These are phyloP conservation scores for Epichloe coenophiala DNA, from an alignment of 2,329 filamentous ascomycete genomes.

Conservation along the genomic window DNA sequence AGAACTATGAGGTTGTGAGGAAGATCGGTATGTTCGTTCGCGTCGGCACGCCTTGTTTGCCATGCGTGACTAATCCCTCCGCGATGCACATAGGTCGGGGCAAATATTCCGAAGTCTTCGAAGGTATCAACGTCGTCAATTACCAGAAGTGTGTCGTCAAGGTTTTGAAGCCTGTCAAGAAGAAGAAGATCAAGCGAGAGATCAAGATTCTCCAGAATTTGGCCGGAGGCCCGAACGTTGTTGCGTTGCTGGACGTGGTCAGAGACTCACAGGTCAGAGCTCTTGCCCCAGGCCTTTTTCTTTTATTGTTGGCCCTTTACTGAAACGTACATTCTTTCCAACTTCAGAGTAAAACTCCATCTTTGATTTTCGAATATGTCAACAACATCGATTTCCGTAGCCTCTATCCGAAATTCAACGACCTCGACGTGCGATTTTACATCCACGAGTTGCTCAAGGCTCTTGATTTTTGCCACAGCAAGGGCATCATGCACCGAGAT, in stretches of 20 bases:
- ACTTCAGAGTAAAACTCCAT: slow-evolving; percentile 87
- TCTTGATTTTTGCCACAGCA: slow-evolving; percentile 96
- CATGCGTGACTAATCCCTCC: slow-evolving; percentile 12
- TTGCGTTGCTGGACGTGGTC: slow-evolving; percentile 89
- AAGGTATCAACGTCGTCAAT: slow-evolving; percentile 98
- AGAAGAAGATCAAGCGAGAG: slow-evolving; percentile 99
- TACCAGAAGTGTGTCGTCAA: slow-evolving; percentile 99
- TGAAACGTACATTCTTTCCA: neutral
- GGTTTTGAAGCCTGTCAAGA: slow-evolving; percentile 98
- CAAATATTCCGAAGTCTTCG: slow-evolving; percentile 98
- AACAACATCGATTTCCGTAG: slow-evolving; percentile 98
- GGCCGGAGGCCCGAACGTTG: slow-evolving; percentile 90
- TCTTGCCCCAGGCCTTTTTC: neutral
- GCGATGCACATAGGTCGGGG: slow-evolving; percentile 55
- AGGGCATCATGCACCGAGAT: slow-evolving; percentile 98
- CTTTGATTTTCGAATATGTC: slow-evolving; percentile 93
- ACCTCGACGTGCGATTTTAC: slow-evolving; percentile 95
- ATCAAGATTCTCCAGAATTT: slow-evolving; percentile 99
- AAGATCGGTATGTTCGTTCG: slow-evolving; percentile 68
- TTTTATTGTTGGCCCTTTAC: slow-evolving; percentile 9
- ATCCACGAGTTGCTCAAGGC: slow-evolving; percentile 95
- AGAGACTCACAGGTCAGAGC: slow-evolving; percentile 67
- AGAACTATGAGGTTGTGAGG: slow-evolving; percentile 97
- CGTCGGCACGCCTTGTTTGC: slow-evolving; percentile 3
- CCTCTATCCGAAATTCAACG: slow-evolving; percentile 92